A percentile compares a stretch with the other conserved stretches of the same genome.
Evolutionary conservation across 768 basidiomycete species (phyloP).

Genomic region (Lentinus tigrinus): DNA sequence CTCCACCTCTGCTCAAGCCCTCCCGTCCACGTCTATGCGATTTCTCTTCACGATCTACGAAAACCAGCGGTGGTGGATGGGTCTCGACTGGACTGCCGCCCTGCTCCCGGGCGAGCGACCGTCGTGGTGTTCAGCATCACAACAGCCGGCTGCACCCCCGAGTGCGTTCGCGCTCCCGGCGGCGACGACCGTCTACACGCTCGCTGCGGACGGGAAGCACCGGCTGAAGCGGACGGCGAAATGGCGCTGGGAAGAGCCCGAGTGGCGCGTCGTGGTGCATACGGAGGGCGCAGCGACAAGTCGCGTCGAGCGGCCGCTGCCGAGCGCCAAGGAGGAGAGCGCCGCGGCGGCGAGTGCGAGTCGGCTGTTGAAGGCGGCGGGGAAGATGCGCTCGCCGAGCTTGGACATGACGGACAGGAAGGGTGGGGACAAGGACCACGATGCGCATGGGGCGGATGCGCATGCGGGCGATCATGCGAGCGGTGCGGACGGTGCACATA

Average conservation of each 20-base stretch:
- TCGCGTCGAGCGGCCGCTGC: slow-evolving; percentile 63
- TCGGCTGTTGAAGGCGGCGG: slow-evolving; percentile 54
- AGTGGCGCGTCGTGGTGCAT: slow-evolving; percentile 78
- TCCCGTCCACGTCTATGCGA: slow-evolving; percentile 38
- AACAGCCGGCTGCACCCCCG: slow-evolving; percentile 66
- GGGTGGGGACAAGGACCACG: slow-evolving; percentile 39
- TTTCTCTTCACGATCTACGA: slow-evolving; percentile 91
- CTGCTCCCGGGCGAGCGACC: slow-evolving; percentile 88
- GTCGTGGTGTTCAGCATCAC: slow-evolving; percentile 70
- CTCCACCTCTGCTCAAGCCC: slow-evolving; percentile 18
- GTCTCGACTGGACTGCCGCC: slow-evolving; percentile 93
- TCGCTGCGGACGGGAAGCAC: slow-evolving; percentile 32
- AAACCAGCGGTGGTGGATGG: slow-evolving; percentile 98
- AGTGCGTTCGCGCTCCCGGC: slow-evolving; percentile 67
- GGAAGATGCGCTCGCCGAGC: slow-evolving; percentile 43
- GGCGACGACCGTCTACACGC: slow-evolving; percentile 55
- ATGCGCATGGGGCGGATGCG: slow-evolving; percentile 23
- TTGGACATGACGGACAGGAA: slow-evolving; percentile 23
- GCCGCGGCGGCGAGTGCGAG: slow-evolving; percentile 24
- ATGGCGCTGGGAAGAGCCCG: slow-evolving; percentile 90
- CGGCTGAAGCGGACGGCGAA: slow-evolving; percentile 68
- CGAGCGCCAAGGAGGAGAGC: slow-evolving; percentile 46
- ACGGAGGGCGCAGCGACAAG: slow-evolving; percentile 50
- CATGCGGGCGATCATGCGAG: slow-evolving; percentile 1
- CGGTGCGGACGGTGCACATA: not conserved